These are phyloP conservation scores for Penicillium coprophilum DNA, from an alignment of 495 filamentous ascomycete genomes.

Conservation along the genomic window DNA sequence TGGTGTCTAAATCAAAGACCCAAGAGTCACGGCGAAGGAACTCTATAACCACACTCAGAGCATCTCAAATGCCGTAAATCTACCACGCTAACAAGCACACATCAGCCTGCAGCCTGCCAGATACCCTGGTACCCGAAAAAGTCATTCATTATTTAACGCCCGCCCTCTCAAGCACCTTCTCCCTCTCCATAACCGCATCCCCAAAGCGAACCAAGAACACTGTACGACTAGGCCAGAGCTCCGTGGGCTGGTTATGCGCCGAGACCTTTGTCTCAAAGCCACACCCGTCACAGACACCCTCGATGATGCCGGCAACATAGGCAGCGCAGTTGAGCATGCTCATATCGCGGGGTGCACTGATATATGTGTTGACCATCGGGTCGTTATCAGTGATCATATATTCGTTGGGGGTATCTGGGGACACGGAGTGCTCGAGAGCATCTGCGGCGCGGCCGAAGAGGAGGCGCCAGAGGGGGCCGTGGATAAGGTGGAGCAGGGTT, in stretches of 20 bases:
- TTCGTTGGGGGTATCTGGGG: conserved; percentile 77
- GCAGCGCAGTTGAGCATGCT: conserved; percentile 93
- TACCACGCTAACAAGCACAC: not conserved
- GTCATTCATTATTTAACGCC: conserved; percentile 43
- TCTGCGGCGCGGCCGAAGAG: conserved; percentile 90
- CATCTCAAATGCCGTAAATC: conserved; percentile 1
- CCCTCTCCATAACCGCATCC: conserved; percentile 83
- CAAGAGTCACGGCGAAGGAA: not conserved
- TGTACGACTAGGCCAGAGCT: conserved; percentile 92
- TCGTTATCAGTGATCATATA: conserved; percentile 99
- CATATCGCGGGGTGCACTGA: conserved; percentile 93
- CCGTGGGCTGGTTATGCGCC: conserved; percentile 80
- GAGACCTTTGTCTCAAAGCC: conserved; percentile 86
- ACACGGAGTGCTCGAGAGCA: conserved; percentile 83
- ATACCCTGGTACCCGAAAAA: not conserved
- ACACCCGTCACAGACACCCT: conserved; percentile 91
- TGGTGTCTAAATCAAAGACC: not conserved
- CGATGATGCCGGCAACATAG: conserved; percentile 91
- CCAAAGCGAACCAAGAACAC: conserved; percentile 93
- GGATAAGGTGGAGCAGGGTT: conserved; percentile 90
- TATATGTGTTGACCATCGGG: conserved; percentile 88
- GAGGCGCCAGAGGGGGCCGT: conserved; percentile 83
- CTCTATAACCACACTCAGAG: not conserved
- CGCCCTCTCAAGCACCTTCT: conserved; percentile 62
- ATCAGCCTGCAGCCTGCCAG: not conserved